Evolutionary conservation across 2,329 filamentous ascomycete genomes (phyloP).

Genomic region (Colletotrichum cuscutae): DNA sequence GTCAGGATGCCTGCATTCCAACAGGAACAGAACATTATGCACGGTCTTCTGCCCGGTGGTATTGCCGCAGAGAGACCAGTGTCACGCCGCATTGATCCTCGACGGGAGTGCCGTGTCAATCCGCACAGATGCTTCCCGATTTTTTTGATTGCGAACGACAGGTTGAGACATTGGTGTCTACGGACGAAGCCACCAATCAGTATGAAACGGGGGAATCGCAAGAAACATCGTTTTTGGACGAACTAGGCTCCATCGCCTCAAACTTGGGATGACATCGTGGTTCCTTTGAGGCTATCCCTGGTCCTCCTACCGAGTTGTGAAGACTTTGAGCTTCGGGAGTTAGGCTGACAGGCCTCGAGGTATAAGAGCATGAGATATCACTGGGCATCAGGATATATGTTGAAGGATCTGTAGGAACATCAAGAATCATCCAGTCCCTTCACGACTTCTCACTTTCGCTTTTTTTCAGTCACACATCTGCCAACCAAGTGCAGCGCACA

Average conservation of each 20-base stretch:
- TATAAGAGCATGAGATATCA: slow-evolving; percentile 18
- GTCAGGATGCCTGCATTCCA: not conserved
- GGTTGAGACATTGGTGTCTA: slow-evolving; percentile 18
- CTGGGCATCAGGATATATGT: not conserved
- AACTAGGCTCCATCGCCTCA: not conserved
- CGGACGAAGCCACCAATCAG: slow-evolving; percentile 29
- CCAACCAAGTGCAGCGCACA: slow-evolving; percentile 3
- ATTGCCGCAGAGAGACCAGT: slow-evolving; percentile 7
- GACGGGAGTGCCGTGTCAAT: not conserved
- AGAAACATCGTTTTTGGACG: slow-evolving; percentile 26
- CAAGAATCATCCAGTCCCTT: not conserved
- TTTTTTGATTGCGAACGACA: slow-evolving; percentile 4
- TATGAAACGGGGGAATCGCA: slow-evolving; percentile 26
- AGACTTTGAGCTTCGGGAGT: not conserved
- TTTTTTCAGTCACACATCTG: not conserved
- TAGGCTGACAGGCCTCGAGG: not conserved
- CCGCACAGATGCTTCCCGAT: not conserved
- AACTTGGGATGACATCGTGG: slow-evolving; percentile 15
- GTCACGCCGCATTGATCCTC: not conserved
- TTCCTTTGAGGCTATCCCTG: not conserved
- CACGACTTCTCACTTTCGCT: not conserved
- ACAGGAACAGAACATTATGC: not conserved
- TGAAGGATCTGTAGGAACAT: not conserved
- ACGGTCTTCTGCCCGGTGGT: slow-evolving; percentile 12
- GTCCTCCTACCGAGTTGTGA: not conserved